phyloP scores from a whole-genome alignment of 2,329 filamentous ascomycete genomes.

The Microdochium trichocladiopsis region DNA sequence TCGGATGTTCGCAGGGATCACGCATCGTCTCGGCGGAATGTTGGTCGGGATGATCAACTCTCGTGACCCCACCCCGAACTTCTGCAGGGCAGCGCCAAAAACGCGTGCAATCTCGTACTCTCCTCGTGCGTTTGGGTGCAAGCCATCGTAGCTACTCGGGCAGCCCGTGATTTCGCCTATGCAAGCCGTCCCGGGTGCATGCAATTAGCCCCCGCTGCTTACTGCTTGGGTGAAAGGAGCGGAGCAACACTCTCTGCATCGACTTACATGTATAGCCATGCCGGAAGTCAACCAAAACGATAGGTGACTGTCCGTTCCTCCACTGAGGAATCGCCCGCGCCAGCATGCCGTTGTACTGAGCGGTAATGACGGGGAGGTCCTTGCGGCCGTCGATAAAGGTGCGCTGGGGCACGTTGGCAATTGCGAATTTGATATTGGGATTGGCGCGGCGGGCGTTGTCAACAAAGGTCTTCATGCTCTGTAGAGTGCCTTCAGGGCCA shows the following conservation, averaged over 20 bases:
- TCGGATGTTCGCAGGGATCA: background rate
- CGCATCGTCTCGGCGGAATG: no score
- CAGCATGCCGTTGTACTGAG: constrained; percentile 7
- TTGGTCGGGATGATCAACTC: background rate
- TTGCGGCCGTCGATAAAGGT: background rate
- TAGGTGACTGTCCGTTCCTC: constrained; percentile 6
- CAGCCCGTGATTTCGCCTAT: no score
- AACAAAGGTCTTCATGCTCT: constrained; percentile 5
- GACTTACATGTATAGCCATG: no score
- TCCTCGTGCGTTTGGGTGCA: constrained; percentile 32
- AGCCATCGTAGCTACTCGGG: constrained; percentile 27
- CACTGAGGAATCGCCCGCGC: constrained; percentile 12
- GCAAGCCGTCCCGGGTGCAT: no score
- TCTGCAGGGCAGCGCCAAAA: constrained; percentile 23
- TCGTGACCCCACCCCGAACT: background rate
- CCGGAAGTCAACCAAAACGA: background rate
- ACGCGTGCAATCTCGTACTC: constrained; percentile 33
- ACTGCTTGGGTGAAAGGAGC: background rate
- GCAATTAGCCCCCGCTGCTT: constrained; percentile 12
- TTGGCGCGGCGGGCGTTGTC: constrained; percentile 12
- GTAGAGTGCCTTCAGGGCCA: background rate
- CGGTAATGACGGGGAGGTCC: background rate
- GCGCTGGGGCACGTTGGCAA: background rate
- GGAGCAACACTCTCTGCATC: no score
- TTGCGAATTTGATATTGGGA: background rate